Percentiles rank a stretch among this genome's conserved stretches.
Evolutionary conservation across 192 early-diverging fungal species (phyloP).

Genomic region (Gryganskiella cystojenkinii): DNA sequence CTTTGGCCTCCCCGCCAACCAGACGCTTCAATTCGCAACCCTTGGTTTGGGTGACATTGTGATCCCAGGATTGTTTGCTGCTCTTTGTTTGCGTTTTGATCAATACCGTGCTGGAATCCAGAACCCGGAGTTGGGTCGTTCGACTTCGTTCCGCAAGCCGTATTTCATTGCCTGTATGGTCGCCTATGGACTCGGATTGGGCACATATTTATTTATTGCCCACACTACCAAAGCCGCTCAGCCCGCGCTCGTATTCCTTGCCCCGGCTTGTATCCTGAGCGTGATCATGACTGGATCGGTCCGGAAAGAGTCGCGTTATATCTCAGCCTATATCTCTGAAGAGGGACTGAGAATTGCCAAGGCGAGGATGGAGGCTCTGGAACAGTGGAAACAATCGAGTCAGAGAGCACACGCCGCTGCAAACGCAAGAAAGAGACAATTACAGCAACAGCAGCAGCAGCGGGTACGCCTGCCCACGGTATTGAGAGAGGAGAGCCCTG

Average conservation of each 20-base stretch:
- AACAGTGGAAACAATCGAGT: slow-evolving; percentile 7
- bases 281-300: slow-evolving; percentile 70
- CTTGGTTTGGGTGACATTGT: slow-evolving; percentile 96
- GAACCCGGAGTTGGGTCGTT: slow-evolving; percentile 59
- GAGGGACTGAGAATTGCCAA: slow-evolving; percentile 47
- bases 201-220: slow-evolving; percentile 86
- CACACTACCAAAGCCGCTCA: slow-evolving; percentile 90
- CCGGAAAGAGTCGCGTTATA: slow-evolving; percentile 70
- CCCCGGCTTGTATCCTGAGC: slow-evolving; percentile 92
- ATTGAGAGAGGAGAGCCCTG: background rate
- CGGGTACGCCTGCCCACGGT: too few relatives aligned
- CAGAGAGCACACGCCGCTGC: slow-evolving; percentile 4
- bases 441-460: slow-evolving; percentile 1
- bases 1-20: slow-evolving; percentile 58
- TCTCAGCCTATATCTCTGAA: slow-evolving; percentile 71
- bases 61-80: slow-evolving; percentile 93
- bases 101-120: slow-evolving; percentile 72
- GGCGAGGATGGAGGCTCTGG: slow-evolving; percentile 23
- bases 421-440: background rate
- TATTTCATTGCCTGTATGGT: slow-evolving; percentile 85
- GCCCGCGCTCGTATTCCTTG: slow-evolving; percentile 92
- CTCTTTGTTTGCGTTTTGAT: slow-evolving; percentile 91
- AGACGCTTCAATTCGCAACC: slow-evolving; percentile 75
- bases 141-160: slow-evolving; percentile 79
- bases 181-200: slow-evolving; percentile 84